phyloP scores from a whole-genome alignment of 805 yeast genomes.

The Vanderwaltozyma verrucispora region DNA sequence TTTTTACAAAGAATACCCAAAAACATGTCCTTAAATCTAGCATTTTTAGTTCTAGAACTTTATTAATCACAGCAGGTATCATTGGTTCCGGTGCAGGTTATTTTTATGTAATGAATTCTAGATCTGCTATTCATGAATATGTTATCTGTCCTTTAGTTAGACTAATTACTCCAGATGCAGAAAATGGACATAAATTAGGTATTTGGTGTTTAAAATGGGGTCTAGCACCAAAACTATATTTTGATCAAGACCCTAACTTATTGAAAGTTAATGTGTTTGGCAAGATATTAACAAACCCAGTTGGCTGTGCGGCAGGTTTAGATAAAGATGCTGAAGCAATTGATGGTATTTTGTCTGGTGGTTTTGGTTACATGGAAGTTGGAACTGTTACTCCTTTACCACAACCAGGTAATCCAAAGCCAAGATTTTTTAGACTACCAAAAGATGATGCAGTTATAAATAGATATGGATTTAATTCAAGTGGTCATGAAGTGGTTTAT shows the following conservation, averaged over 20 bases:
- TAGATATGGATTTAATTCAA: constrained; percentile 89
- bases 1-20: constrained; percentile 4
- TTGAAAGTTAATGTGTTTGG: constrained; percentile 60
- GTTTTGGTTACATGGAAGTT: constrained; percentile 84
- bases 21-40: constrained; percentile 10
- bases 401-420: constrained; percentile 91
- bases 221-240: constrained; percentile 48
- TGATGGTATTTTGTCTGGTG: constrained; percentile 65
- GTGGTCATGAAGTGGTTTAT: constrained; percentile 70
- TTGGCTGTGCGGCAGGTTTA: constrained; percentile 93
- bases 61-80: constrained; percentile 17
- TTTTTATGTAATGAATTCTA: constrained; percentile 58
- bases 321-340: constrained; percentile 91
- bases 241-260: constrained; percentile 41
- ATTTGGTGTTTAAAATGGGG: constrained; percentile 61
- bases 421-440: constrained; percentile 79
- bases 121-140: constrained; percentile 77
- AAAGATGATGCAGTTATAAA: constrained; percentile 86
- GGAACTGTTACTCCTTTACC: constrained; percentile 91
- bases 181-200: constrained; percentile 72
- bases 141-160: constrained; percentile 70
- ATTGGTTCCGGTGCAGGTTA: constrained; percentile 33
- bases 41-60: constrained; percentile 10
- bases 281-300: constrained; percentile 54
- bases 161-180: constrained; percentile 59